These are phyloP conservation scores for Colletotrichum viniferum DNA, from an alignment of 2,329 filamentous ascomycete species.

Conservation along the genomic window DNA sequence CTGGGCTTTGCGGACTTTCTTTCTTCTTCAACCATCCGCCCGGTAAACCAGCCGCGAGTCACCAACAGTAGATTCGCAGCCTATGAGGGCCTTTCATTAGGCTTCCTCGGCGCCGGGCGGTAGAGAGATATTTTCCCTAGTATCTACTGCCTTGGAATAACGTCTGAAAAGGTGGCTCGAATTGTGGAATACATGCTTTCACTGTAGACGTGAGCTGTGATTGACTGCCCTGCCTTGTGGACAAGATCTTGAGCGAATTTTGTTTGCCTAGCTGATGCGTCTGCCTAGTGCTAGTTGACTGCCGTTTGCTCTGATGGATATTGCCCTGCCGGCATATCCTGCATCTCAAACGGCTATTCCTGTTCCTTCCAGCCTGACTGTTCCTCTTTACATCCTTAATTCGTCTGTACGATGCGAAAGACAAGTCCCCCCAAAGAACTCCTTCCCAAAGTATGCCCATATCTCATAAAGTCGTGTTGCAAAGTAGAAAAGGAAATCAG, in stretches of 20 bases:
- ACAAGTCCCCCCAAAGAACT: not conserved
- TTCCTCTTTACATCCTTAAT: not conserved
- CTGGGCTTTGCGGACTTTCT: constrained; percentile 25
- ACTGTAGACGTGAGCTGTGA: not conserved
- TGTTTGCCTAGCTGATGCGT: not conserved
- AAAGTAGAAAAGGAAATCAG: not conserved
- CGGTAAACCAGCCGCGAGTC: constrained; percentile 34
- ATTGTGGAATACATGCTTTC: constrained; percentile 71
- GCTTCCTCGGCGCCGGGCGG: constrained; percentile 60
- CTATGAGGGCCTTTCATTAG: constrained; percentile 58
- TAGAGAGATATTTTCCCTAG: constrained; percentile 69
- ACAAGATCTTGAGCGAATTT: not conserved
- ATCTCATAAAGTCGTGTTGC: not conserved
- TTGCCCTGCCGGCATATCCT: not conserved
- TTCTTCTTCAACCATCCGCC: constrained; percentile 42
- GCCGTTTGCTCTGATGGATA: not conserved
- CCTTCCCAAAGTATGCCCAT: not conserved
- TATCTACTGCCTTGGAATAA: constrained; percentile 88
- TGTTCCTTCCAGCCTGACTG: not conserved
- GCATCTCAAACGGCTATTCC: not conserved
- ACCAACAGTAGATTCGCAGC: constrained; percentile 27
- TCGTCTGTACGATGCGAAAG: not conserved
- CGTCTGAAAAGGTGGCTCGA: constrained; percentile 83
- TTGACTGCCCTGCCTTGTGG: not conserved
- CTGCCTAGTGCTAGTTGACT: not conserved